Evolutionary conservation across 2,329 filamentous ascomycete genomes (phyloP), one percentile per base, ranked within the genome.

Genomic region (Botrytis elliptica): DNA sequence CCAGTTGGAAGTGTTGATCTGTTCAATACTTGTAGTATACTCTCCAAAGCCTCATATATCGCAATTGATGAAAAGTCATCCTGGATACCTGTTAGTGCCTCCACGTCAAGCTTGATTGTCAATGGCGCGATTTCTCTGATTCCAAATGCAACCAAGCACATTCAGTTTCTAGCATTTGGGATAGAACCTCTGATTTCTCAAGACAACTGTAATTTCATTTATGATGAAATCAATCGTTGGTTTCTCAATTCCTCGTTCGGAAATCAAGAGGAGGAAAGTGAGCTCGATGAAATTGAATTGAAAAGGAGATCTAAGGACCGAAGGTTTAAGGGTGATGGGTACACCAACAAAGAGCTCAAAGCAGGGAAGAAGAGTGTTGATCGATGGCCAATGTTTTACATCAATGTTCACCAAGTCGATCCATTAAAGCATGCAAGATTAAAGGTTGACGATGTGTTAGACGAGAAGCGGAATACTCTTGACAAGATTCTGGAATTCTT

Each of bases 341-440:
- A 85, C 72, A 88, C 85, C 1, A 83, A 81, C 46, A 86, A 83
- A 75, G 87, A 90, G 74, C 77, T 88, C 55, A 89, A 85, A 78
- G 82, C 81, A 12, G 77, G 83, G 20, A 86, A 85, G 62, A 95
- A 93, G 80, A 86, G 90, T 0, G 84, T 95, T 16, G 94, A 98
- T 79, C 88, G 89, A 69, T 96, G 93, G 90, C 94, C 95, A 0
- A 95, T 95, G 90, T 98, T 97, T 79, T 92, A 91, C 78, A 83
- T 98, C n/a, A 89, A 89, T 42, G 88, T 97, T 52, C 83, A 85
- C 3, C 78, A 87, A 18, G 57, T 59, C 16, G 33, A 66, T 49
- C 52, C 18, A 40, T 16, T 25, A 25, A 3, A 46, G 3, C 46
- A 52, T 63, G 14, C 36, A 1, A 68, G 25, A 7, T n/a, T 72